Evolutionary conservation across 371 early-diverging fungal species (phyloP).

Genomic region (Apophysomyces sp.): DNA sequence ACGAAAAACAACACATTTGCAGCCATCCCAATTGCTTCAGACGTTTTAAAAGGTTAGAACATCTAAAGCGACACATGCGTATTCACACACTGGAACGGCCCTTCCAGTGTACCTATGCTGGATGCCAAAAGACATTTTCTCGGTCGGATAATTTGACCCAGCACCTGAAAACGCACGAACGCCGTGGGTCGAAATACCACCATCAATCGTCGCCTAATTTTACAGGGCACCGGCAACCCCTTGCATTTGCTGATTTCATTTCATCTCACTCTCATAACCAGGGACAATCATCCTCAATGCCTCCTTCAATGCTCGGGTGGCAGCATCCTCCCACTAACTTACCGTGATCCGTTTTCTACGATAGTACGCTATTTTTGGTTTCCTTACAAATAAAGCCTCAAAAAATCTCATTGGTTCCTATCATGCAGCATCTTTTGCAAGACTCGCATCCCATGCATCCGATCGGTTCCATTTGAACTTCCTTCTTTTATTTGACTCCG

Average conservation of each 20-base stretch:
- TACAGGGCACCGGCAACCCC: not conserved
- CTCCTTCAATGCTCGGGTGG: not conserved
- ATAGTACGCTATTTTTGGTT: too few species aligned
- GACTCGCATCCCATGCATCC: not conserved
- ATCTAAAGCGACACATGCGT: slow-evolving; percentile 85
- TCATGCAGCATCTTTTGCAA: not conserved
- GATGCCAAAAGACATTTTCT: slow-evolving; percentile 79
- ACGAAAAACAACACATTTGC: slow-evolving; percentile 54
- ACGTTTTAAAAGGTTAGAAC: slow-evolving; percentile 81
- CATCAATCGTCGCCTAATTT: not conserved
- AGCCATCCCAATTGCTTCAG: slow-evolving; percentile 53
- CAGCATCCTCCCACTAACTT: not conserved
- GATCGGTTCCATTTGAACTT: not conserved
- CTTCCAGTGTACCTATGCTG: slow-evolving; percentile 67
- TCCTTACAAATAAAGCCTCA: not conserved
- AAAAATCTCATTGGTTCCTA: not conserved
- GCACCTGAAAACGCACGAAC: slow-evolving; percentile 62
- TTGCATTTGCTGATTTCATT: not conserved
- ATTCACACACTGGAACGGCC: slow-evolving; percentile 85
- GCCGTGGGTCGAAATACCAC: slow-evolving; percentile 6
- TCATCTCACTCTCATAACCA: not conserved
- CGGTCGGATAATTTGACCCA: slow-evolving; percentile 76
- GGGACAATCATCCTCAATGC: slow-evolving; percentile 1
- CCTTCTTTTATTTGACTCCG: slow-evolving; percentile 5
- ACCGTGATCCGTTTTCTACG: not conserved